These are phyloP conservation scores for Arabis hirsuta DNA, from an alignment of 345 rosid species.

Conservation along the genomic window DNA sequence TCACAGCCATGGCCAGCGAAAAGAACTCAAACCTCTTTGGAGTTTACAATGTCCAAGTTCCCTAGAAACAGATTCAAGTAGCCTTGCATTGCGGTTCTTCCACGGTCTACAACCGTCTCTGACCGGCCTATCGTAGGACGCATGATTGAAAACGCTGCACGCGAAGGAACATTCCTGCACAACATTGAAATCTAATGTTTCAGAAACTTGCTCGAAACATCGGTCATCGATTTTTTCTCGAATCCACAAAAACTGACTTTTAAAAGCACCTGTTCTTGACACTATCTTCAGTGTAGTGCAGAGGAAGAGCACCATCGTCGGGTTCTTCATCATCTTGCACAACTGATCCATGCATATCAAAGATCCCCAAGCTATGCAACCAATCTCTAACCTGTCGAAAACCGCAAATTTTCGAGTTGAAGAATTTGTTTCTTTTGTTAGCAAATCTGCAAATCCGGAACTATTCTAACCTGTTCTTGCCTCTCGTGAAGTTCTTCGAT, in stretches of 20 bases:
- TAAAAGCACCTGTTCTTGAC: conserved; percentile 62
- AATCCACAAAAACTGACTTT: background rate
- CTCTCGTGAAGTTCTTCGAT: conserved; percentile 84
- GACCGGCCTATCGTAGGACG: conserved; percentile 74
- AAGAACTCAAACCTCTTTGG: conserved; percentile 67
- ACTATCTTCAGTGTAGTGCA: conserved; percentile 62
- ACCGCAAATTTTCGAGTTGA: conserved; percentile 4
- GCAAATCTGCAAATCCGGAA: conserved; percentile 1
- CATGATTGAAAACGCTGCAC: conserved; percentile 74
- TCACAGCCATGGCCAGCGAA: background rate
- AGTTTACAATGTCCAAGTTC: conserved; percentile 82
- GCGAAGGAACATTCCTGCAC: conserved; percentile 76
- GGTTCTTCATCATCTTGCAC: conserved; percentile 92
- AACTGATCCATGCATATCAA: conserved; percentile 62
- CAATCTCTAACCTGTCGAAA: conserved; percentile 79
- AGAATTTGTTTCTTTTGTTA: background rate
- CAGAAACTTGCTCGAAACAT: background rate
- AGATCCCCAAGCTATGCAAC: conserved; percentile 84
- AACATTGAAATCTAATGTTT: conserved; percentile 16
- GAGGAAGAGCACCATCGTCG: conserved; percentile 83
- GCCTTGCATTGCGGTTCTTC: conserved; percentile 85
- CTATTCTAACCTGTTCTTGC: conserved; percentile 73
- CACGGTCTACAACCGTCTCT: conserved; percentile 66
- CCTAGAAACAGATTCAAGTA: conserved; percentile 89
- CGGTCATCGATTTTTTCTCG: background rate